Evolutionary conservation across 2,329 filamentous ascomycete species (phyloP).

Genomic region (Plectosphaerella plurivora): DNA sequence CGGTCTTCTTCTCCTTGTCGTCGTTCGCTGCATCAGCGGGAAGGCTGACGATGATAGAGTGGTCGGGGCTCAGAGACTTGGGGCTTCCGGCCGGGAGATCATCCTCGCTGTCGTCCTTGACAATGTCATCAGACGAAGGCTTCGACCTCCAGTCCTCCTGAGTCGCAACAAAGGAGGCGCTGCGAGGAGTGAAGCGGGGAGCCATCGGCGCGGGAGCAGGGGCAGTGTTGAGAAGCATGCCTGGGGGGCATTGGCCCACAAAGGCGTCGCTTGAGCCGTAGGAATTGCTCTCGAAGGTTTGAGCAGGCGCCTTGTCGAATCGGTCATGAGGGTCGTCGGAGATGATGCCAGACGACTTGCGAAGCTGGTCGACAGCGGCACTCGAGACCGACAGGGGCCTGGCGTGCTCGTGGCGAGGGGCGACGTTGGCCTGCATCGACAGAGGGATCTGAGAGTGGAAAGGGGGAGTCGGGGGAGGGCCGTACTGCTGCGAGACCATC

Average conservation of each 20-base stretch:
- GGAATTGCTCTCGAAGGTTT: too few relatives aligned
- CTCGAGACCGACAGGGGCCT: neutral
- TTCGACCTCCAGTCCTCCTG: constrained; percentile 19
- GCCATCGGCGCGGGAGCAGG: neutral
- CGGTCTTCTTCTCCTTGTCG: neutral
- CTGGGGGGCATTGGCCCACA: neutral
- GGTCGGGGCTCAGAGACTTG: neutral
- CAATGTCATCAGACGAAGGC: constrained; percentile 20
- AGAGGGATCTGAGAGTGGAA: too few relatives aligned
- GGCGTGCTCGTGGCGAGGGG: neutral
- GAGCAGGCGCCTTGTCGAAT: too few relatives aligned
- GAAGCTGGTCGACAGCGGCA: neutral
- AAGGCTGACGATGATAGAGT: constrained; percentile 5
- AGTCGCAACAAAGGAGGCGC: neutral
- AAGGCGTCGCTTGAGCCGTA: neutral
- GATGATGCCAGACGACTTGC: neutral
- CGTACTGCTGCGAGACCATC: too few relatives aligned
- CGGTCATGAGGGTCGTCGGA: too few relatives aligned
- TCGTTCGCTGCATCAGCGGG: constrained; percentile 4
- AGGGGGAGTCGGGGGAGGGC: too few relatives aligned
- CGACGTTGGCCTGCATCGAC: too few relatives aligned
- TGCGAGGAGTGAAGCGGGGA: neutral
- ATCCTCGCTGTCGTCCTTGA: neutral
- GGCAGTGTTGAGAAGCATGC: too few relatives aligned
- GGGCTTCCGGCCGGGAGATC: neutral